Base-by-base conservation (phyloP, 2,329 filamentous ascomycete species). In the Colletotrichum graminicola region DNA sequence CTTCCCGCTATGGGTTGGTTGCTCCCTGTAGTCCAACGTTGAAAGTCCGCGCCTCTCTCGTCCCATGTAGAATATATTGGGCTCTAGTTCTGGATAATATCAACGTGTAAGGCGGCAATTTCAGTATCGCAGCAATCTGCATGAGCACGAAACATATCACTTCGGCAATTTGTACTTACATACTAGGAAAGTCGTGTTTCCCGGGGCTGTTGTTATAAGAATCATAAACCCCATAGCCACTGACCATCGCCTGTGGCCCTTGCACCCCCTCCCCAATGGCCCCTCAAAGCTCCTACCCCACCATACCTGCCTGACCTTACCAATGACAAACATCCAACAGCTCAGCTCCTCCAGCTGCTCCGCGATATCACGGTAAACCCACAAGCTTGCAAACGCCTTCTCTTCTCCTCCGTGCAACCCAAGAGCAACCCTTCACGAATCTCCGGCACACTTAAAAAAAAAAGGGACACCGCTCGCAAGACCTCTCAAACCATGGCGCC, bases 401-500 rank as follows among this genome's bases (percentile, higher is more conserved):
- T 16, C 32, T n/a, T 52, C 60, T 34, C 32, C 59, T 23, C n/a
- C 23, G 45, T 39, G 5, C 34, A 49, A 34, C 23, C 12, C 12
- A 12, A 39, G 21, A 62, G 8, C 18, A 16, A n/a, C 1, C 5
- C 21, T 32, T 21, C 16, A 14, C 34, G 26, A 21, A 43, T 3
- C 23, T 43, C 12, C 34, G 11, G 49, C 18, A 16, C 23, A 52
- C 34, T 6, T n/a, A 16, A 14, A 47, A 18, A 29, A 47, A 51
- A 16, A 18, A n/a, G n/a, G n/a, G 29, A 29, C 29, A 18, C 32
- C 39, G 3, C 49, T 18, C 26, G 16, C 49, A 52, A 59, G 10
- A 18, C 26, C 45, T 11, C 16, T 11, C 16, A 32, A 39, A 74
- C 65, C 74, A 84, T 84, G 83, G 79, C 80, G 63, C 79, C 81